These are phyloP conservation scores for Trypanosoma vivax DNA, from an alignment of 208 protist genomes.

Conservation along the genomic window DNA sequence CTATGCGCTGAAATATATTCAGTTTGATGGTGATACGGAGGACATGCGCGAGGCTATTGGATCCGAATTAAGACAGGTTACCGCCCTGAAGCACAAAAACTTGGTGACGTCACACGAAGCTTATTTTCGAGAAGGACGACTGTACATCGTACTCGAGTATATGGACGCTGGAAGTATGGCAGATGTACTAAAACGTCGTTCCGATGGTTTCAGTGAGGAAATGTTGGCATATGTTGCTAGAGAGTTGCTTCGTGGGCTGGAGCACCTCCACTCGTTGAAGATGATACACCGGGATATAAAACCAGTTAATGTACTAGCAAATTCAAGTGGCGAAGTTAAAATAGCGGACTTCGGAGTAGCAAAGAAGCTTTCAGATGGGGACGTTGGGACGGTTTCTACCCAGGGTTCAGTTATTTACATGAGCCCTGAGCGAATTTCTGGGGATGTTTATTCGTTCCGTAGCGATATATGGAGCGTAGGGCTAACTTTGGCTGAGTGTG, in stretches of 20 bases:
- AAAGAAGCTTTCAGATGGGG: slow-evolving; percentile 68
- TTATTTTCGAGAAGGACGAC: slow-evolving; percentile 79
- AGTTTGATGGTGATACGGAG: slow-evolving; percentile 66
- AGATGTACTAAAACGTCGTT: slow-evolving; percentile 72
- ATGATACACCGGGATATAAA: slow-evolving; percentile 96
- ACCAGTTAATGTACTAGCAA: slow-evolving; percentile 95
- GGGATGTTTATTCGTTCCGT: slow-evolving; percentile 82
- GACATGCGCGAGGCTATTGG: slow-evolving; percentile 57
- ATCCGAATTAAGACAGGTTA: slow-evolving; percentile 76
- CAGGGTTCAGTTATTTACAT: slow-evolving; percentile 93
- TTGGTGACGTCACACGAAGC: slow-evolving; percentile 87
- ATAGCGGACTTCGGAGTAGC: slow-evolving; percentile 96
- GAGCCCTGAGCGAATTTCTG: slow-evolving; percentile 90
- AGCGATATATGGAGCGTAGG: slow-evolving; percentile 92
- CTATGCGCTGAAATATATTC: slow-evolving; percentile 86
- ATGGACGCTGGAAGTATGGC: slow-evolving; percentile 87
- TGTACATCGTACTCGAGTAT: slow-evolving; percentile 88
- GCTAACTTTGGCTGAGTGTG: slow-evolving; percentile 83
- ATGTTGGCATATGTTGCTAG: slow-evolving; percentile 80
- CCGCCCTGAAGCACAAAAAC: slow-evolving; percentile 81
- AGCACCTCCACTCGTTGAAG: slow-evolving; percentile 78
- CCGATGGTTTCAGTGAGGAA: slow-evolving; percentile 58
- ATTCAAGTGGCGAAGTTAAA: slow-evolving; percentile 93
- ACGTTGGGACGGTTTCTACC: slow-evolving; percentile 72
- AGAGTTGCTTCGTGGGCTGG: slow-evolving; percentile 77